Percentiles rank a stretch among this genome's conserved stretches.
Conservation (phyloP, 177 flowering plant genomes). For the Vitis hybrid region DNA sequence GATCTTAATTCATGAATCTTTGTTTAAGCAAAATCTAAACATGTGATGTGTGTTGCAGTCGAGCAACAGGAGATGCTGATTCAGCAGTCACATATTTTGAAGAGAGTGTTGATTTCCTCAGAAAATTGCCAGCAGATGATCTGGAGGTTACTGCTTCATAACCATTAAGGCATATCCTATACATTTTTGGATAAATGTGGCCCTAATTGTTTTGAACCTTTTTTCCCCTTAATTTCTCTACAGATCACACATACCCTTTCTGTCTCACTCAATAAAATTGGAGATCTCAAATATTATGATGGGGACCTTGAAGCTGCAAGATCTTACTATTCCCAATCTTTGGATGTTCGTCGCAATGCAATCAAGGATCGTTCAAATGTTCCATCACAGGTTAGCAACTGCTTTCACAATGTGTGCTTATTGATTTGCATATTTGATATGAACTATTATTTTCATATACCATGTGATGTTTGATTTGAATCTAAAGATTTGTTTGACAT, state of each 20-base stretch:
- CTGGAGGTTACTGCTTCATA: constrained; percentile 57
- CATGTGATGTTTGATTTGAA: background rate
- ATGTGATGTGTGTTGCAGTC: constrained; percentile 47
- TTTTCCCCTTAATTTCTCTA: background rate
- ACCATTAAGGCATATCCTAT: background rate
- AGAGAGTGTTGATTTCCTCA: constrained; percentile 82
- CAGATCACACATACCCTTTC: constrained; percentile 93
- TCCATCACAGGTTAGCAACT: constrained; percentile 67
- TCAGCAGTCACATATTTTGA: constrained; percentile 73
- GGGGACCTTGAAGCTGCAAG: constrained; percentile 78
- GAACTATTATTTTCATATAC: background rate
- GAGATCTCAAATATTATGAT: too few species aligned
- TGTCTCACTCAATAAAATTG: constrained; percentile 95
- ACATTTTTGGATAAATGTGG: background rate
- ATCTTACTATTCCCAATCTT: constrained; percentile 64
- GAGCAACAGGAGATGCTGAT: constrained; percentile 70
- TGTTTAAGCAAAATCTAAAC: constrained; percentile 1
- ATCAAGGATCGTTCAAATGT: constrained; percentile 44
- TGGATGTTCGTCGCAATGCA: constrained; percentile 83
- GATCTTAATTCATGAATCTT: constrained; percentile 1
- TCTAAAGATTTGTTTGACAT: too few species aligned
- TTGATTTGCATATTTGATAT: background rate
- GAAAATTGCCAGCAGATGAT: constrained; percentile 63
- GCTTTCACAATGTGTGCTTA: too few species aligned
- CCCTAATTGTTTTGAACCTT: background rate